Conservation (phyloP, 2,329 filamentous ascomycete genomes). For the Alternaria gansuensis region DNA sequence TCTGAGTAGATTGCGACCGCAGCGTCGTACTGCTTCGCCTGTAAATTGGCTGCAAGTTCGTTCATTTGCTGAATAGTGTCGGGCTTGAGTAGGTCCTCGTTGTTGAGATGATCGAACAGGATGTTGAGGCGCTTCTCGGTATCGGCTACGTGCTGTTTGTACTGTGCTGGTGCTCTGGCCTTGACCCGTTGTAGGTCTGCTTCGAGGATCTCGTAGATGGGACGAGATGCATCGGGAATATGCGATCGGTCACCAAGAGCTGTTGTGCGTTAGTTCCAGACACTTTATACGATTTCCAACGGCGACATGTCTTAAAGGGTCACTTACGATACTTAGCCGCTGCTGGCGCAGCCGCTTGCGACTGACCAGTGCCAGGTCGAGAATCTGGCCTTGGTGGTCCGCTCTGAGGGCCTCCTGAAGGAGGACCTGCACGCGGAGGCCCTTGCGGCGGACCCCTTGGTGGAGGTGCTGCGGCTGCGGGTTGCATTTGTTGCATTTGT, state of each 20-base stretch:
- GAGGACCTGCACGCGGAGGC: conserved; percentile 58
- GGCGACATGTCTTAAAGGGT: background rate
- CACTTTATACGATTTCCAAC: conserved; percentile 14
- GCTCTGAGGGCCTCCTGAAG: conserved; percentile 38
- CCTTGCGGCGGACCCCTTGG: conserved; percentile 49
- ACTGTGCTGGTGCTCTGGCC: conserved; percentile 82
- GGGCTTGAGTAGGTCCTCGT: conserved; percentile 85
- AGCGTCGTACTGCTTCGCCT: conserved; percentile 56
- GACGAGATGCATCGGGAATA: conserved; percentile 79
- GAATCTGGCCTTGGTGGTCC: conserved; percentile 53
- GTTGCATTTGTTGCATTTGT: conserved; percentile 51
- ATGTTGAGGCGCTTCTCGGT: conserved; percentile 92
- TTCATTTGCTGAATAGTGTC: conserved; percentile 75
- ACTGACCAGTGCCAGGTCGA: conserved; percentile 60
- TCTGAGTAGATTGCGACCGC: conserved; percentile 57
- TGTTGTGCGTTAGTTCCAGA: conserved; percentile 37
- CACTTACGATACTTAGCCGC: conserved; percentile 75
- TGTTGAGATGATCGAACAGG: conserved; percentile 97
- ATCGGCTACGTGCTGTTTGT: conserved; percentile 88
- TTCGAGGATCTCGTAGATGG: conserved; percentile 80
- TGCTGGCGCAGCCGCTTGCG: conserved; percentile 59
- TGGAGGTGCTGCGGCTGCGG: conserved; percentile 56
- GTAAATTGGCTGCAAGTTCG: conserved; percentile 59
- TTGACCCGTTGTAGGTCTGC: conserved; percentile 91
- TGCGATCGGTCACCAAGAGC: conserved; percentile 85